These are phyloP conservation scores for Amoebophrya sp. DNA, from an alignment of 169 alveolate genomes.

Conservation along the genomic window DNA sequence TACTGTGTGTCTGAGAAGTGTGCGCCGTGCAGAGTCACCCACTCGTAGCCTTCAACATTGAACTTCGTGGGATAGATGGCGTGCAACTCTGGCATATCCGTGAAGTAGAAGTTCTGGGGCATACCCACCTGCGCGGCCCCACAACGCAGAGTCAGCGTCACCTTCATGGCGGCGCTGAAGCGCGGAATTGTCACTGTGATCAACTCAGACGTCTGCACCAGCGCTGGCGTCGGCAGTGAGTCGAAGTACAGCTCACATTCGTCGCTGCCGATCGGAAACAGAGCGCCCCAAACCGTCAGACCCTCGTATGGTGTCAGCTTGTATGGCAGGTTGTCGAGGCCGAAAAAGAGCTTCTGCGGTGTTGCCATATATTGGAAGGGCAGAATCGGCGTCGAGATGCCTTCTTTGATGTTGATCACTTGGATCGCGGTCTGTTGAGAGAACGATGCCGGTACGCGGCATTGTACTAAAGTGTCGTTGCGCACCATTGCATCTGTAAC, in stretches of 20 bases:
- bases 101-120: slow-evolving; percentile 3
- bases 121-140: slow-evolving; percentile 13
- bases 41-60: slow-evolving; percentile 3
- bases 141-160: not conserved
- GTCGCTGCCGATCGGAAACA: not conserved
- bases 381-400: not conserved
- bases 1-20: not conserved
- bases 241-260: slow-evolving; percentile 10
- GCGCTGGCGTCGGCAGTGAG: not conserved
- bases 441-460: slow-evolving; percentile 5
- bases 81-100: not conserved
- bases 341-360: not conserved
- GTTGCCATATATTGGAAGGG: not conserved
- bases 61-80: not conserved
- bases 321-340: not conserved
- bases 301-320: not conserved
- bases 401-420: not conserved
- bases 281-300: not conserved
- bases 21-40: not conserved
- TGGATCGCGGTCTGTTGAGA: not conserved
- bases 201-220: slow-evolving; percentile 11
- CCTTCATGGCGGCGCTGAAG: not conserved
- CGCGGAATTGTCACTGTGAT: not conserved
- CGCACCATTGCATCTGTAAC: not conserved
- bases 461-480: not conserved